Percentiles rank a stretch among this genome's conserved stretches.
Evolutionary conservation across 805 yeast genomes (phyloP).

Genomic region (Kodamaea kaohsiungensis): DNA sequence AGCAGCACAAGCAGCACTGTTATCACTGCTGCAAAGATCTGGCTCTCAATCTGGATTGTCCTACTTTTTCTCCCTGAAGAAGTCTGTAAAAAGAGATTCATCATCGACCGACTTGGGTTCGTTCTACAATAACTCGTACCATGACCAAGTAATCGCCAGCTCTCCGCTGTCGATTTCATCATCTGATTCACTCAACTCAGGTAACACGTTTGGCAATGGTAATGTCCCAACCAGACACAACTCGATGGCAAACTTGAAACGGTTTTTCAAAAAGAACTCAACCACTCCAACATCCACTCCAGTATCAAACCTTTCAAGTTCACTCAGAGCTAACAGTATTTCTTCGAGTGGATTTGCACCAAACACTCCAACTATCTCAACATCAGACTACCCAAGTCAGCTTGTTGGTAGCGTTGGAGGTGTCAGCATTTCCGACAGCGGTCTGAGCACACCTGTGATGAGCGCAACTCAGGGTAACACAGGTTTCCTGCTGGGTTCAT

Average conservation of each 20-base stretch:
- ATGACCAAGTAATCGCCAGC: slow-evolving; percentile 27
- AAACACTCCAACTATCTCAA: slow-evolving; percentile 3
- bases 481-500: slow-evolving; percentile 20
- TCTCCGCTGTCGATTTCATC: slow-evolving; percentile 31
- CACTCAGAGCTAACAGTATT: slow-evolving; percentile 20
- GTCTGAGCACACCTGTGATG: slow-evolving; percentile 9
- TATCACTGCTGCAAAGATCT: slow-evolving; percentile 35
- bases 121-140: slow-evolving; percentile 39
- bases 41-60: slow-evolving; percentile 51
- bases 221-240: slow-evolving; percentile 56
- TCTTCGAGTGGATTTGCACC: slow-evolving; percentile 6
- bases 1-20: slow-evolving; percentile 38
- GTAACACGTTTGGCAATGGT: background rate
- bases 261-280: slow-evolving; percentile 60
- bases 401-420: slow-evolving; percentile 4
- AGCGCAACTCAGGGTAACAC: slow-evolving; percentile 1
- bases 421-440: slow-evolving; percentile 10
- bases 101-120: slow-evolving; percentile 44
- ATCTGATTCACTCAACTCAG: slow-evolving; percentile 31
- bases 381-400: background rate
- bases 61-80: slow-evolving; percentile 45
- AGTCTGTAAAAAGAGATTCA: slow-evolving; percentile 37
- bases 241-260: slow-evolving; percentile 75
- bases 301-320: slow-evolving; percentile 24
- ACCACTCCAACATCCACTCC: slow-evolving; percentile 18